A percentile compares a stretch with the other conserved stretches of the same genome.
phyloP scores from a whole-genome alignment of 2,329 filamentous ascomycete genomes.

The Neonectria faginata region DNA sequence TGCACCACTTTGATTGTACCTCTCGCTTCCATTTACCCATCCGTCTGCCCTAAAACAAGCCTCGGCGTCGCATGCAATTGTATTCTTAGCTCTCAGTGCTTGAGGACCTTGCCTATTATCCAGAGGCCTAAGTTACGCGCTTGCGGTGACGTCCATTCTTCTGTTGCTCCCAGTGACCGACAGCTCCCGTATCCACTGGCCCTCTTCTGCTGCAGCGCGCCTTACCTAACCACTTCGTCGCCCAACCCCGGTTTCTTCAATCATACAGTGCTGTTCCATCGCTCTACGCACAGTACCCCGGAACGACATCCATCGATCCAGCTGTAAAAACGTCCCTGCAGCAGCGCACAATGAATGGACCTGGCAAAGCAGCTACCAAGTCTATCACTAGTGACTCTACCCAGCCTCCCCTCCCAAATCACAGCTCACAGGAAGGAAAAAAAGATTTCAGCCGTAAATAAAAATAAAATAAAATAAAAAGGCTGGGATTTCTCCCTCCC shows the following conservation, averaged over 20 bases:
- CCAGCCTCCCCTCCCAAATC: slow-evolving; percentile 9
- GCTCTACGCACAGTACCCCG: background rate
- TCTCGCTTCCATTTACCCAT: background rate
- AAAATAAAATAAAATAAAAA: slow-evolving; percentile 1
- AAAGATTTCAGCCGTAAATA: background rate
- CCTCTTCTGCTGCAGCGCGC: slow-evolving; percentile 10
- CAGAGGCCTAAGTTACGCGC: no score
- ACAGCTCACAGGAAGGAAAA: slow-evolving; percentile 1
- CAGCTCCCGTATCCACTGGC: slow-evolving; percentile 11
- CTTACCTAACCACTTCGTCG: slow-evolving; percentile 23
- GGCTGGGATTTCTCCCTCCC: slow-evolving; percentile 6
- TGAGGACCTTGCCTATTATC: background rate
- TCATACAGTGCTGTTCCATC: slow-evolving; percentile 7
- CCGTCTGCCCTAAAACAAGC: background rate
- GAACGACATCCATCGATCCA: slow-evolving; percentile 17
- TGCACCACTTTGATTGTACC: background rate
- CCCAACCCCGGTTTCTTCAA: background rate
- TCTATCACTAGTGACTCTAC: background rate
- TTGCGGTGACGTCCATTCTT: background rate
- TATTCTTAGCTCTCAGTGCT: background rate
- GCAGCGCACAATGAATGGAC: no score
- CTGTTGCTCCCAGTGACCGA: slow-evolving; percentile 8
- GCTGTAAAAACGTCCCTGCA: background rate
- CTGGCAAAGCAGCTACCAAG: no score
- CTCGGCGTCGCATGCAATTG: background rate